Evolutionary conservation across 148 eudicot genomes (phyloP), one percentile per base, ranked within the genome.

Genomic region (Nepenthes mirabilis): DNA sequence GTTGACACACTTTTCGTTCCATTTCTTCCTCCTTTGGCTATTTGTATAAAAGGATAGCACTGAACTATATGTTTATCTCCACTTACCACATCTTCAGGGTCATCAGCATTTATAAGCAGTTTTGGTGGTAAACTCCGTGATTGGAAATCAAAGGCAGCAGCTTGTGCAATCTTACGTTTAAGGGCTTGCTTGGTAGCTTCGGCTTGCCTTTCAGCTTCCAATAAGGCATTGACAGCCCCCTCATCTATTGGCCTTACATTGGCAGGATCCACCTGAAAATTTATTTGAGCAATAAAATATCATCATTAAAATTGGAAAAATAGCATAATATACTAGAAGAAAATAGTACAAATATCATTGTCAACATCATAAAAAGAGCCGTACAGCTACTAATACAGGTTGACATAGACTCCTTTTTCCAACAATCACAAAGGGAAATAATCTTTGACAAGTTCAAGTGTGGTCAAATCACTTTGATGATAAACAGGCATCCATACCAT

Each of bases 41-140:
- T 3, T 40, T 40, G 45, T 40, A 4, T 40, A 40, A 40, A 40
- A 40, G 6, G 45, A 40, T 40, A 23, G 23, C 23, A 8, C 45
- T 3, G 45, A 40, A 40, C 45, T 23, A 23, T 23, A 40, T 40
- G 45, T 8, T 3, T 40, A 23, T 23, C 23, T 40, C 45, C 45
- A 40, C 94, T 71, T 73, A 85, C 97, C 96, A 91, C 96, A 67
- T 93, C 98, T 74, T 93, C 98, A 56, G 95, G 83, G 71, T 93
- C 98, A 37, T 86, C 81, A 48, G 96, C 95, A 68, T 88, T 88
- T 69, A 93, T 81, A 43, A 80, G 90, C 57, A 88, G 95, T 73
- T 93, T 93, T 45, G 77, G 80, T 32, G 98, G 98, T 68, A 93
- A 62, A 62, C 75, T 80, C 63, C 76, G 67, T 57, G 86, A 72